Conservation (phyloP, 2,329 filamentous ascomycete genomes). For the Allantophomopsis cytisporea region DNA sequence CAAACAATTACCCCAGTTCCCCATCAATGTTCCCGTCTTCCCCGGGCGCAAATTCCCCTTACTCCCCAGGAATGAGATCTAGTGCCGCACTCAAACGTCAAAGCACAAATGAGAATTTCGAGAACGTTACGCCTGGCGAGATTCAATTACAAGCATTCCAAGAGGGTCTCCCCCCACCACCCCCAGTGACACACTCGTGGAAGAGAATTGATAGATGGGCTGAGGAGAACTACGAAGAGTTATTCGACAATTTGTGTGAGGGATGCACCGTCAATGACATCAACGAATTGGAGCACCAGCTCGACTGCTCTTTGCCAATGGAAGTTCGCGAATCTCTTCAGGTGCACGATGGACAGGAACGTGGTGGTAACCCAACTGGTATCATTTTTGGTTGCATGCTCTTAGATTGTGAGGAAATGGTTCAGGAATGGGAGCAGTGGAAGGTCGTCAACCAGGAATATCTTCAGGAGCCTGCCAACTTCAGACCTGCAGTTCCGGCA, state of each 20-base stretch:
- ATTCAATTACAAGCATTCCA: conserved; percentile 96
- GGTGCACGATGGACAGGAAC: conserved; percentile 93
- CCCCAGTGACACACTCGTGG: conserved; percentile 84
- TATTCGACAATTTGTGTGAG: conserved; percentile 86
- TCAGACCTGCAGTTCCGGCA: conserved; percentile 48
- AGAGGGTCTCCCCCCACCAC: conserved; percentile 80
- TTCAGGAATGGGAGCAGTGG: conserved; percentile 97
- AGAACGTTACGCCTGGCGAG: conserved; percentile 62
- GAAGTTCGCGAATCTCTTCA: conserved; percentile 87
- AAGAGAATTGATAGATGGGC: conserved; percentile 86
- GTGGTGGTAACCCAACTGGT: conserved; percentile 79
- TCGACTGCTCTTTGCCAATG: conserved; percentile 86
- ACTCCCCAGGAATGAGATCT: conserved; percentile 85
- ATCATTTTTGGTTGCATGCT: conserved; percentile 92
- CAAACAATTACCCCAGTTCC: conserved; percentile 38
- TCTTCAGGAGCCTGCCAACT: conserved; percentile 37
- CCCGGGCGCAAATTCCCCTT: conserved; percentile 54
- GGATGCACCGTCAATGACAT: conserved; percentile 88
- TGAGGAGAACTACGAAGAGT: conserved; percentile 88
- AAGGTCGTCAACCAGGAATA: conserved; percentile 85
- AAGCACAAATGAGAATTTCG: conserved; percentile 50
- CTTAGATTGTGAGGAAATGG: conserved; percentile 93
- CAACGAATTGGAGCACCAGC: conserved; percentile 90
- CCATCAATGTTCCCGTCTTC: conserved; percentile 25
- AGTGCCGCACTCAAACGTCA: conserved; percentile 51